Base-by-base conservation (phyloP, 306 rosid genomes). In the Geum urbanum region DNA sequence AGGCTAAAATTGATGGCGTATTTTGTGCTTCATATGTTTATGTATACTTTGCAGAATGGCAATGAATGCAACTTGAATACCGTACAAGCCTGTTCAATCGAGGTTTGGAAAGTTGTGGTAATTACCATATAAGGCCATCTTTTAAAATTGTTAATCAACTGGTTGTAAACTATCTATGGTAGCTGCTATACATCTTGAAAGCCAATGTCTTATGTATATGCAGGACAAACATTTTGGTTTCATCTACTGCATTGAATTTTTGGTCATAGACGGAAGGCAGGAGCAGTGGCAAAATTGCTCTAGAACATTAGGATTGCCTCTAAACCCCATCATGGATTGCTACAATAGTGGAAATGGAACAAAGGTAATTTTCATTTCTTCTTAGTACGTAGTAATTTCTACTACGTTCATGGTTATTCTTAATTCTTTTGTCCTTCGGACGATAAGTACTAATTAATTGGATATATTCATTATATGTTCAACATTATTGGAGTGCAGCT, bases 1-100 rank as follows among this genome's bases (percentile, higher is more conserved):
- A 40, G 67, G 52, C 5, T 27, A 47, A 12, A 24, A 24, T 66
- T 19, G 58, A 53, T 66, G 10, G 9, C 46, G 9, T 49, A 13
- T 24, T 24, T 24, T 24, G 56, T 47, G 56, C 12, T 66, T 24
- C 8, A 4, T 12, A 14, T 51, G 7, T 18, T 24, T 24, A 24
- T 24, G 27, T 24, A 18, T 22, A 22, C 15, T n/a, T 5, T 83
- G 82, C 88, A 92, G 96, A 95, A 90, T 81, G 96, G 96, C 74
- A 92, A 92, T 76, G 96, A 88, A 77, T 92, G 96, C 82, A 73
- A 81, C 35, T 80, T 88, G 72, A 89, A 92, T 85, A 79, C 89
- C 8, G 73, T 92, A 9, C 85, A 90, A 67, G 98, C 92, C 70
- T 92, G 96, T 84, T 58, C 91, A 8, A 85, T 92, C 72, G 56